Evolutionary conservation across 768 basidiomycete species (phyloP).

Genomic region (Amanita exitialis): DNA sequence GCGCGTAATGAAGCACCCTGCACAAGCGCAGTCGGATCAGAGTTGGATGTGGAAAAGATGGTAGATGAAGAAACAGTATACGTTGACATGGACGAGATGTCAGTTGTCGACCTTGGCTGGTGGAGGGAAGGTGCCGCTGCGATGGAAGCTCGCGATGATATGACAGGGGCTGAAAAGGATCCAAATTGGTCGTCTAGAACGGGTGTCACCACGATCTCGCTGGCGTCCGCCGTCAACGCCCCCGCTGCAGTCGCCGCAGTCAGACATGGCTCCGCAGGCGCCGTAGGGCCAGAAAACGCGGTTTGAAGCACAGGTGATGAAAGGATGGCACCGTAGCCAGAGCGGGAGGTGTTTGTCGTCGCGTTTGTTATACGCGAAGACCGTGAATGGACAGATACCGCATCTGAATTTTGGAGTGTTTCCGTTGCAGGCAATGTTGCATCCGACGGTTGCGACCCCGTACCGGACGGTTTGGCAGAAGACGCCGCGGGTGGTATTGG

Average conservation of each 20-base stretch:
- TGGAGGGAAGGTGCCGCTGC: neutral
- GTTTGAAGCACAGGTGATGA: slow-evolving; percentile 2
- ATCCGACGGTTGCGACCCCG: slow-evolving; percentile 13
- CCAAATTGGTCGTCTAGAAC: neutral
- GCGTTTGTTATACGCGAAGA: slow-evolving; percentile 9
- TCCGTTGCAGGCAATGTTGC: neutral
- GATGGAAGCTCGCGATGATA: neutral
- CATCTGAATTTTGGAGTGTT: neutral
- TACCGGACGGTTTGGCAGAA: slow-evolving; percentile 10
- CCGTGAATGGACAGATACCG: neutral
- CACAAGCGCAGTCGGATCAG: slow-evolving; percentile 27
- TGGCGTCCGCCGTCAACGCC: neutral
- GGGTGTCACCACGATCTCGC: neutral
- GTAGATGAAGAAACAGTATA: slow-evolving; percentile 21
- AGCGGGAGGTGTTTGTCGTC: neutral
- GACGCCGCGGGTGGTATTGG: slow-evolving; percentile 23
- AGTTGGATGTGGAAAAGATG: slow-evolving; percentile 28
- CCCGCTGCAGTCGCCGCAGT: neutral
- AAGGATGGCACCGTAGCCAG: neutral
- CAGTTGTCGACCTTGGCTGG: neutral
- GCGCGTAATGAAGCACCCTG: slow-evolving; percentile 58
- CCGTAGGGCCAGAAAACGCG: neutral
- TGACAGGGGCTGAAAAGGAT: neutral
- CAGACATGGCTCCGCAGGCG: neutral
- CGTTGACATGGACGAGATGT: slow-evolving; percentile 11